These are phyloP conservation scores for Leptomonas pyrrhocoris DNA, from an alignment of 208 protist genomes.

Conservation along the genomic window DNA sequence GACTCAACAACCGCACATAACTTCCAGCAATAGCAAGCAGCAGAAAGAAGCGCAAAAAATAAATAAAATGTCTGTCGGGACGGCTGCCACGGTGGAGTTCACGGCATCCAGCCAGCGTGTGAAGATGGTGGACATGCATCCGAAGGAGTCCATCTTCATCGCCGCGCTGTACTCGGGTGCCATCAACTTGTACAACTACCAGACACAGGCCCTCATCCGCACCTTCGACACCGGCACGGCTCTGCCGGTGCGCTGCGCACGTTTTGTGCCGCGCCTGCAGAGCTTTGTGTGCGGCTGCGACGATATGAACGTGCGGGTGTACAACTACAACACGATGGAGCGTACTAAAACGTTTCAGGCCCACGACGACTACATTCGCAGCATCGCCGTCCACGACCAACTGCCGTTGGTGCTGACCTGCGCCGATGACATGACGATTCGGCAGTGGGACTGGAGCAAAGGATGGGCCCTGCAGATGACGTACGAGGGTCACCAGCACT, in stretches of 20 bases:
- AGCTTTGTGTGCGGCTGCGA: conserved; percentile 97
- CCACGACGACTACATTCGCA: conserved; percentile 97
- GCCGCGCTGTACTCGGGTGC: conserved; percentile 93
- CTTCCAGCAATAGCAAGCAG: neutral
- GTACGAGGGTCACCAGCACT: conserved; percentile 98
- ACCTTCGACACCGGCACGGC: conserved; percentile 95
- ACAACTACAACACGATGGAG: conserved; percentile 99
- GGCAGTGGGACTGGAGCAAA: conserved; percentile 99
- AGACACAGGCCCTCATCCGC: conserved; percentile 95
- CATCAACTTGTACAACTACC: conserved; percentile 98
- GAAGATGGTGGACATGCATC: conserved; percentile 99
- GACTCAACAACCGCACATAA: too few relatives aligned
- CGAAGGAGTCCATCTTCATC: conserved; percentile 97
- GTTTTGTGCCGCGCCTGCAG: conserved; percentile 97
- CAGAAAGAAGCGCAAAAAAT: neutral
- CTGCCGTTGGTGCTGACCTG: conserved; percentile 95
- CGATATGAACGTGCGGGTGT: conserved; percentile 95
- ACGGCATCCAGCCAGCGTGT: conserved; percentile 95
- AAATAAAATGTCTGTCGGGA: conserved; percentile 19
- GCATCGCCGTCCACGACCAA: conserved; percentile 98
- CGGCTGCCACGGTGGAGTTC: conserved; percentile 49
- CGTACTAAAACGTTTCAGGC: conserved; percentile 97
- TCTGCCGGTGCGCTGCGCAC: conserved; percentile 94
- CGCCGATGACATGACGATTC: conserved; percentile 98
- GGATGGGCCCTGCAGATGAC: conserved; percentile 91